Percentiles rank a stretch among this genome's conserved stretches.
These are phyloP conservation scores for Phytophthora constricta DNA, from an alignment of 352 stramenopile species.

Conservation along the genomic window DNA sequence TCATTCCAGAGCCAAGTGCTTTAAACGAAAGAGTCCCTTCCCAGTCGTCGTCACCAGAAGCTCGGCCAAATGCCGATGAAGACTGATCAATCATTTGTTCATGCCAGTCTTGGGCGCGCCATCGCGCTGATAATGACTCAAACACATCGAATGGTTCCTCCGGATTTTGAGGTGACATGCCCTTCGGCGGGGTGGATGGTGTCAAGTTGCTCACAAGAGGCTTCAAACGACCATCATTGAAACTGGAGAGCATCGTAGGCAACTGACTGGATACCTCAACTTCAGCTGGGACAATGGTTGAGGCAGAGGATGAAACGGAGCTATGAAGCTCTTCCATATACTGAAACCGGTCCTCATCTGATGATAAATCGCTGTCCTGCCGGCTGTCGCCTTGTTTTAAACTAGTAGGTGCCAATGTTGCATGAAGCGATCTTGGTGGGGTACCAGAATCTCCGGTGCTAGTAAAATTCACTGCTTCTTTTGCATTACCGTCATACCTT, in stretches of 20 bases:
- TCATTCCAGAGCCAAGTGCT: conserved; percentile 5
- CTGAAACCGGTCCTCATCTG: conserved; percentile 9
- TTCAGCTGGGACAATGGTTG: conserved; percentile 13
- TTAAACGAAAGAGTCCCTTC: conserved; percentile 26
- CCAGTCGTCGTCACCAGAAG: conserved; percentile 18
- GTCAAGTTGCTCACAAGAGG: not conserved
- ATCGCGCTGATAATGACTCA: conserved; percentile 33
- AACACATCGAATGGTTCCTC: conserved; percentile 37
- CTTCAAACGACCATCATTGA: conserved; percentile 2
- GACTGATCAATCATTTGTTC: conserved; percentile 12
- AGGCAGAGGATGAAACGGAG: conserved; percentile 13
- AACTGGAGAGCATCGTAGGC: conserved; percentile 12
- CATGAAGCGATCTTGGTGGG: too few species aligned
- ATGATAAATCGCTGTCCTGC: conserved; percentile 5
- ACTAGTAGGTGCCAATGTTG: too few species aligned
- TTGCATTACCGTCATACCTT: too few species aligned
- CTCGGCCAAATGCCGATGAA: conserved; percentile 12
- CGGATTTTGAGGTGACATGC: conserved; percentile 1
- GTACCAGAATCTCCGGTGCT: too few species aligned
- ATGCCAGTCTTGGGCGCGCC: conserved; percentile 32
- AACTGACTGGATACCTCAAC: too few species aligned
- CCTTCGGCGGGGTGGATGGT: not conserved
- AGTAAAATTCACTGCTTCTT: too few species aligned
- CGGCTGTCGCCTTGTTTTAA: not conserved
- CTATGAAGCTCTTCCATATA: conserved; percentile 6